These are phyloP conservation scores for Jatropha multifida DNA, from an alignment of 441 rosid species.

Conservation along the genomic window DNA sequence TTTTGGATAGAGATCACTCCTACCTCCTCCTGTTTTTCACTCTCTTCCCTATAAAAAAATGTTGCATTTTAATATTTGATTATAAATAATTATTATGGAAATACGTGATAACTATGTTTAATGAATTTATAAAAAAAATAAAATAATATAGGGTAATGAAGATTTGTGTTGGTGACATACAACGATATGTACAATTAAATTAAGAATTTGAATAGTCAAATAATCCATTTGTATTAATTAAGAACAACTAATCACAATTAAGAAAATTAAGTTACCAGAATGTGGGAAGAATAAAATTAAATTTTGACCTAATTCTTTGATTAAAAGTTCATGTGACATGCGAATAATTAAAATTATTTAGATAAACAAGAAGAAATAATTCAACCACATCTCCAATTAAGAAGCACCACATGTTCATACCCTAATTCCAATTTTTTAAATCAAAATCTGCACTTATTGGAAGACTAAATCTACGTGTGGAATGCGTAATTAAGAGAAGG, in stretches of 20 bases:
- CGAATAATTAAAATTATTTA: background rate
- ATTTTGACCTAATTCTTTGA: background rate
- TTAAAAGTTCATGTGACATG: constrained; percentile 18
- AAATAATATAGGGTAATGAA: background rate
- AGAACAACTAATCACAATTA: constrained; percentile 2
- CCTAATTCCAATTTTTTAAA: background rate
- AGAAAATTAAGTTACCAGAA: constrained; percentile 13
- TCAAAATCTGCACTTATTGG: constrained; percentile 1
- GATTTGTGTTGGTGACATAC: constrained; percentile 9
- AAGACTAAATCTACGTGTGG: constrained; percentile 24
- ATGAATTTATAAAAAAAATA: too few species aligned
- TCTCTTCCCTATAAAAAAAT: too few species aligned
- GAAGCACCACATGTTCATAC: constrained; percentile 31
- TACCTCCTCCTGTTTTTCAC: too few species aligned
- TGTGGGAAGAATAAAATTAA: constrained; percentile 21
- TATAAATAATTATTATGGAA: too few species aligned
- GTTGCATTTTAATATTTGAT: too few species aligned
- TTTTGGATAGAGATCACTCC: background rate
- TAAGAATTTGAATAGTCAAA: constrained; percentile 8
- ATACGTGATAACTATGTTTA: too few species aligned
- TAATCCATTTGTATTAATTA: background rate
- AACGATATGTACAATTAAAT: background rate
- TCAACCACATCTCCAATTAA: constrained; percentile 18
- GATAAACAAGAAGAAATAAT: constrained; percentile 14
- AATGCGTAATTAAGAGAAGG: constrained; percentile 11